These are phyloP conservation scores for Rhodotorula mucilaginosa DNA, from an alignment of 1,284 basidiomycete species.

Conservation along the genomic window DNA sequence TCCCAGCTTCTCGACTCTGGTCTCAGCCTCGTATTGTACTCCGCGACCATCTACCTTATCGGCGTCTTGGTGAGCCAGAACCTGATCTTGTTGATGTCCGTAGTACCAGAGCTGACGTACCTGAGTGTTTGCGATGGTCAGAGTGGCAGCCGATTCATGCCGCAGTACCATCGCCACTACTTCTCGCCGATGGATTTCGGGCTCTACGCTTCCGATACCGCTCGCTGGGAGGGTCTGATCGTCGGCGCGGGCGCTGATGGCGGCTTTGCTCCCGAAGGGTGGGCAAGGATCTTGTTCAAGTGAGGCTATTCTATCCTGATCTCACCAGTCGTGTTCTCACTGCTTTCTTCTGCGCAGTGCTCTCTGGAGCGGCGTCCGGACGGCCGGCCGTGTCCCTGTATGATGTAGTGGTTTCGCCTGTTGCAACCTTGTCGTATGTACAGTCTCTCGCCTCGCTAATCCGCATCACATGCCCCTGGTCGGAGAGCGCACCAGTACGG, in stretches of 20 bases:
- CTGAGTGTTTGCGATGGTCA: background rate
- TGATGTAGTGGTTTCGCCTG: conserved; percentile 8
- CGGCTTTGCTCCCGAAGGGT: conserved; percentile 28
- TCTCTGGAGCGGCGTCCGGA: conserved; percentile 36
- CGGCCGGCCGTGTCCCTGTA: conserved; percentile 32
- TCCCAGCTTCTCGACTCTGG: conserved; percentile 35
- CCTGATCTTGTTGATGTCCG: too few relatives aligned
- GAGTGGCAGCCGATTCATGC: conserved; percentile 21
- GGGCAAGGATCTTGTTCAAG: conserved; percentile 20
- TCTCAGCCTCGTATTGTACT: conserved; percentile 35
- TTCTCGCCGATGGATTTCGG: conserved; percentile 11
- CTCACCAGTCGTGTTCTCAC: background rate
- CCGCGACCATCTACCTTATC: conserved; percentile 31
- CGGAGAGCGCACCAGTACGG: conserved; percentile 50
- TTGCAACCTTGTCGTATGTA: background rate
- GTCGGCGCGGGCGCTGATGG: background rate
- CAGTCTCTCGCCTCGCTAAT: background rate
- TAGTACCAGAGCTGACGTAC: background rate
- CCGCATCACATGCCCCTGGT: background rate
- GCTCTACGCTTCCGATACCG: conserved; percentile 4
- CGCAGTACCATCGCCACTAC: conserved; percentile 12
- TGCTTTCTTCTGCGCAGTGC: conserved; percentile 9
- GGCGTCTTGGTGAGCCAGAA: conserved; percentile 32
- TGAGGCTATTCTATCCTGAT: background rate
- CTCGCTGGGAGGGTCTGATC: conserved; percentile 14